Evolutionary conservation across 192 early-diverging fungal species (phyloP).

Genomic region (Backusella tuberculispora): DNA sequence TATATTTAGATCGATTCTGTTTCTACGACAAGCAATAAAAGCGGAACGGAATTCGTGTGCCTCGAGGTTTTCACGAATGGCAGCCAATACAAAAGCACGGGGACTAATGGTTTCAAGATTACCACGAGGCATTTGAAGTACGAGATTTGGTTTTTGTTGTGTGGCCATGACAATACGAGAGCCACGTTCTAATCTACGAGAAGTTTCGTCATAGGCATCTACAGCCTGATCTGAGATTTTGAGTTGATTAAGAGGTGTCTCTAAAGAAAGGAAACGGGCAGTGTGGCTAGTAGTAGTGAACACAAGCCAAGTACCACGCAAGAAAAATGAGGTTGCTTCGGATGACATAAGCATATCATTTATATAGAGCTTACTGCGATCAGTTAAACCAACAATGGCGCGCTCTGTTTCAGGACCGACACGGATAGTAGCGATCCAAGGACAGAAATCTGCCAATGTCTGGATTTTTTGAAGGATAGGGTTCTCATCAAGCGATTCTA

Average conservation of each 20-base stretch:
- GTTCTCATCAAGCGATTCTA: constrained; percentile 20
- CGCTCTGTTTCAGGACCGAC: constrained; percentile 21
- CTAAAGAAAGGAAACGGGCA: constrained; percentile 71
- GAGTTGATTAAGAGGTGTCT: constrained; percentile 41
- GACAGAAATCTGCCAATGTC: constrained; percentile 51
- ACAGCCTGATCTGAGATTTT: constrained; percentile 51
- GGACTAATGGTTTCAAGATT: constrained; percentile 95
- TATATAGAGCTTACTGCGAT: constrained; percentile 85
- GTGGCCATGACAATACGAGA: constrained; percentile 82
- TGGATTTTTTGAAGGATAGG: constrained; percentile 30
- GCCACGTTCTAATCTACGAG: constrained; percentile 89
- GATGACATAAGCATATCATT: constrained; percentile 69
- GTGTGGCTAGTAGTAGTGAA: constrained; percentile 85
- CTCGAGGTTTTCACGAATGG: constrained; percentile 66
- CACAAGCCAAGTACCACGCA: constrained; percentile 82
- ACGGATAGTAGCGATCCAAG: constrained; percentile 52
- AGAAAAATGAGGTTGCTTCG: constrained; percentile 85
- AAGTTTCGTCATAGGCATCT: constrained; percentile 63
- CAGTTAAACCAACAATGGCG: constrained; percentile 72
- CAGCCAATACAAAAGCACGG: constrained; percentile 82
- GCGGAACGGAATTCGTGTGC: constrained; percentile 75
- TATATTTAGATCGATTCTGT: constrained; percentile 95
- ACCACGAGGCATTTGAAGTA: constrained; percentile 97
- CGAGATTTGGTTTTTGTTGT: constrained; percentile 66
- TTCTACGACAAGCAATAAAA: constrained; percentile 80